These are phyloP conservation scores for Kodamaea sp. DNA, from an alignment of 1,139 yeast species.

Conservation along the genomic window DNA sequence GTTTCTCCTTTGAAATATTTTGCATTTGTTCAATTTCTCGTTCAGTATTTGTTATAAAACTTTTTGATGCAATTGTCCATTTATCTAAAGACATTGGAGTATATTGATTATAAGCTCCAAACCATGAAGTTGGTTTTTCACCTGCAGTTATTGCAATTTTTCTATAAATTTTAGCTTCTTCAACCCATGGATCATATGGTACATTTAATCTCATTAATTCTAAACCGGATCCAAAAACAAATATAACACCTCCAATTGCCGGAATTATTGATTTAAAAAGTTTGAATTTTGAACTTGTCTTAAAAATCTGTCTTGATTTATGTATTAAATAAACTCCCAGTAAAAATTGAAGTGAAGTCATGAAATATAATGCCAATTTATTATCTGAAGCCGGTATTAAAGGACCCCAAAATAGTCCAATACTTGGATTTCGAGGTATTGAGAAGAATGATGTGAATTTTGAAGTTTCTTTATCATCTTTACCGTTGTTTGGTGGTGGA, in stretches of 20 bases:
- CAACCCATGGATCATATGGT: conserved; percentile 64
- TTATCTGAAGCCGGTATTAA: conserved; percentile 63
- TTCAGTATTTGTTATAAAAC: conserved; percentile 14
- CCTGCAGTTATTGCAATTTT: conserved; percentile 42
- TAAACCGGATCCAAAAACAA: conserved; percentile 39
- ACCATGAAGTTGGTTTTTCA: conserved; percentile 50
- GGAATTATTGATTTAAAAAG: conserved; percentile 12
- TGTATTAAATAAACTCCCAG: conserved; percentile 36
- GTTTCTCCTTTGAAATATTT: neutral
- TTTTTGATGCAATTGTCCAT: conserved; percentile 36
- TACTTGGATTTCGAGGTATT: conserved; percentile 45
- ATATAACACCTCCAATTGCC: conserved; percentile 20
- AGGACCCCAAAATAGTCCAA: conserved; percentile 64
- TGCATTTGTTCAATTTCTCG: neutral
- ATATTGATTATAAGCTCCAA: conserved; percentile 52
- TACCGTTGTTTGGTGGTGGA: conserved; percentile 20
- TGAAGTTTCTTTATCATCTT: conserved; percentile 2
- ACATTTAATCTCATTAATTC: conserved; percentile 48
- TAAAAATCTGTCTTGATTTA: conserved; percentile 19
- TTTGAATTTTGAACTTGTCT: conserved; percentile 12
- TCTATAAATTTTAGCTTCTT: conserved; percentile 52
- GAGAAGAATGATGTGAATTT: conserved; percentile 9
- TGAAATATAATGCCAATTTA: conserved; percentile 42
- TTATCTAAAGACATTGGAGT: conserved; percentile 50
- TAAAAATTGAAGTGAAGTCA: conserved; percentile 46